Conservation (phyloP, 148 eudicot genomes). For the Cornus kousa region DNA sequence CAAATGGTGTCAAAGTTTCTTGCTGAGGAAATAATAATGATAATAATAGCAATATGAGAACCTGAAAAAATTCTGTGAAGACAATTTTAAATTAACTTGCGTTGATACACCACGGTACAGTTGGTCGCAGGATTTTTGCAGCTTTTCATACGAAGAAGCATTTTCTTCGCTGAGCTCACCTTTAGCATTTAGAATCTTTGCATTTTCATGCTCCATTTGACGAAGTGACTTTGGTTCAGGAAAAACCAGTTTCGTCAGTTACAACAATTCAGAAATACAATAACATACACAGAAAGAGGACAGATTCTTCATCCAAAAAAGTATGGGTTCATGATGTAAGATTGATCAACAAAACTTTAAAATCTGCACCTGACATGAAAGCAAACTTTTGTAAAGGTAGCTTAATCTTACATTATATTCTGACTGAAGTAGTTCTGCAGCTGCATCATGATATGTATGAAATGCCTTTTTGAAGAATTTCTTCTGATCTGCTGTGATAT, state of each 20-base stretch:
- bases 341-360: slow-evolving; percentile 1
- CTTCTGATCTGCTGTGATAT: slow-evolving; percentile 76
- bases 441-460: slow-evolving; percentile 77
- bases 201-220: slow-evolving; percentile 94
- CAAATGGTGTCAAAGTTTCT: no score
- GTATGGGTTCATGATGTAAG: background rate
- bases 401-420: slow-evolving; percentile 78
- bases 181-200: slow-evolving; percentile 82
- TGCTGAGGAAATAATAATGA: no score
- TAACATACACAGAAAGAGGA: background rate
- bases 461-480: slow-evolving; percentile 75
- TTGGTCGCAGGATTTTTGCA: slow-evolving; percentile 90
- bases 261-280: background rate
- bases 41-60: background rate
- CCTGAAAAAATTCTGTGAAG: background rate
- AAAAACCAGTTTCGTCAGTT: slow-evolving; percentile 7
- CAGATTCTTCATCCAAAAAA: background rate
- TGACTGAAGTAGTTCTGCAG: slow-evolving; percentile 66
- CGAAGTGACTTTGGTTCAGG: slow-evolving; percentile 68
- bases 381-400: background rate
- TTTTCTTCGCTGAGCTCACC: slow-evolving; percentile 96
- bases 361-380: background rate
- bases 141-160: slow-evolving; percentile 84
- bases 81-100: slow-evolving; percentile 49
- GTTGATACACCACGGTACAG: slow-evolving; percentile 84